Conservation (phyloP, 2,329 filamentous ascomycete genomes). For the Zasmidium cellare region DNA sequence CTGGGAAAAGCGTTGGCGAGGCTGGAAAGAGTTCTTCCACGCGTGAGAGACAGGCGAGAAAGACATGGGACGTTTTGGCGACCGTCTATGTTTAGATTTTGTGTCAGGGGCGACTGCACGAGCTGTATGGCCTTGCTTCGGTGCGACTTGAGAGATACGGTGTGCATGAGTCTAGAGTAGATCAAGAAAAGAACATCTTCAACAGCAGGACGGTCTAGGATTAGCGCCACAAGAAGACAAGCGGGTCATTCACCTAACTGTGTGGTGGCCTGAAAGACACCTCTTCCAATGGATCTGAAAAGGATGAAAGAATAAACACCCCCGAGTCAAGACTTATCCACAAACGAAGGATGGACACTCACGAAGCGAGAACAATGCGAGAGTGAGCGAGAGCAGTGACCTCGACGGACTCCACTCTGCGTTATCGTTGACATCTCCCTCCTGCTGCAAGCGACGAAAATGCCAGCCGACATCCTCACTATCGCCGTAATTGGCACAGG, state of each 20-base stretch:
- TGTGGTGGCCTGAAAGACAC: background rate
- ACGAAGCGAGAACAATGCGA: background rate
- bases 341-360: background rate
- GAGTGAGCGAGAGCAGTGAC: too few relatives aligned
- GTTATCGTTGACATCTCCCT: background rate
- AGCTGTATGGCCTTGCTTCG: constrained; percentile 11
- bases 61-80: background rate
- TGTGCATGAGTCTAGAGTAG: constrained; percentile 1
- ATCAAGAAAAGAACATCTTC: background rate
- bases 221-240: background rate
- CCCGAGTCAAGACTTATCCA: constrained; percentile 3
- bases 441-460: background rate
- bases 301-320: background rate
- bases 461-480: background rate
- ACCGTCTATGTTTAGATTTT: constrained; percentile 9
- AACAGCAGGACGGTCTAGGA: background rate
- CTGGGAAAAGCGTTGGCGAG: background rate
- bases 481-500: constrained; percentile 52
- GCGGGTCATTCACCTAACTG: background rate
- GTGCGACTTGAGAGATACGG: constrained; percentile 12
- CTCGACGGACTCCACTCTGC: background rate
- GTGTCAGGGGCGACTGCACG: background rate
- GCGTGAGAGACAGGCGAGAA: background rate
- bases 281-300: background rate
- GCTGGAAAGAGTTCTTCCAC: background rate